Base-by-base conservation (phyloP, 257 asterid genomes). In the Echium plantagineum region DNA sequence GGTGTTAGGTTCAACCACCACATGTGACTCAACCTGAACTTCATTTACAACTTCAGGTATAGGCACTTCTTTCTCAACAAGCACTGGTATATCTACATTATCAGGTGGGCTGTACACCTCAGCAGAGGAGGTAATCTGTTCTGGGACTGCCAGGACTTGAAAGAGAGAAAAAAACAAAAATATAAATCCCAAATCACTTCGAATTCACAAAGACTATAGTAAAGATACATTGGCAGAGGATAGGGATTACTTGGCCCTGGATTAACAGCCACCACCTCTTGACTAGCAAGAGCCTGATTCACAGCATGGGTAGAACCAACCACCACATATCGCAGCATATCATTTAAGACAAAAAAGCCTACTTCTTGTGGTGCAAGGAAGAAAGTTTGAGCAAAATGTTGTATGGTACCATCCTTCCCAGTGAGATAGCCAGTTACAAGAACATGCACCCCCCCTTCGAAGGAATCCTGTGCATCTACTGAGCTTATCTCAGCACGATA, bases 361-460 rank as follows among this genome's bases (percentile, higher is more conserved):
- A 65, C 78, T 57, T 86, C 95, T 69, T 93, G 98, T 47, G 98
- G 97, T 17, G 98, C 98, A 52, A 93, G 94, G 75, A 88, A 93
- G 83, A 93, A 93, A 30, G 83, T 61, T 62, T 93, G 98, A 21
- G 94, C 67, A 73, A 93, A 93, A 67, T 84, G 78, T 55, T 73
- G 75, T 57, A 69, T 72, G 69, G 75, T 62, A 62, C 72, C 70
- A 65, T 83, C 91, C 57, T 78, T 73, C 69, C 86, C 94, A 3
- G 80, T 76, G 59, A 93, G 71, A 63, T 70, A 75, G 55, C 98
- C 98, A 57, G 97, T 93, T 54, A 93, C 98, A 60, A 93, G 94
- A 61, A 86, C 95, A 21, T 80, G 80, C 54, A 93, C 93, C 51
- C 95, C 98, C 16, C 89, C 94, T 65, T 69, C 70, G 58, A 71